Evolutionary conservation across 2,329 filamentous ascomycete genomes (phyloP).

Genomic region (Fusarium sublunatum): DNA sequence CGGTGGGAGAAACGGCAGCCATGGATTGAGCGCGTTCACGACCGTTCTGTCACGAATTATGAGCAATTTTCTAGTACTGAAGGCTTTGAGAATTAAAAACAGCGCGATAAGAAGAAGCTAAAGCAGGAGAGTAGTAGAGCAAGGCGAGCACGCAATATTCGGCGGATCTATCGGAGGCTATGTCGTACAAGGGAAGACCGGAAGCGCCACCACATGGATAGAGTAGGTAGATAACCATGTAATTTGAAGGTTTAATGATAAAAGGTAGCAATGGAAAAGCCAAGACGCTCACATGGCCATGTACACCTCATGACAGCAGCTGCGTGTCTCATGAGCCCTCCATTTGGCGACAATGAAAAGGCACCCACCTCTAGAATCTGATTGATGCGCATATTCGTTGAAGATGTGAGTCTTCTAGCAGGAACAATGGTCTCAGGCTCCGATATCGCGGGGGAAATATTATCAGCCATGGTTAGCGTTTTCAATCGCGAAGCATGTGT

Average conservation of each 20-base stretch:
- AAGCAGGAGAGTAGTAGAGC: neutral
- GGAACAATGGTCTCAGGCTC: slow-evolving; percentile 14
- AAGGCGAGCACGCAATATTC: slow-evolving; percentile 32
- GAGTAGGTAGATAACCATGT: neutral
- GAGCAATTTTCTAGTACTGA: slow-evolving; percentile 9
- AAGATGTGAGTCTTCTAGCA: slow-evolving; percentile 21
- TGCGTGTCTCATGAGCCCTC: slow-evolving; percentile 16
- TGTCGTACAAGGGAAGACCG: slow-evolving; percentile 27
- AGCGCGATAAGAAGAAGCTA: neutral
- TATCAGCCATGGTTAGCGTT: slow-evolving; percentile 10
- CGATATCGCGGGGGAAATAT: slow-evolving; percentile 5
- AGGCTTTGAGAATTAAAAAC: neutral
- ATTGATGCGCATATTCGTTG: slow-evolving; percentile 56
- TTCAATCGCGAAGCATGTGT: neutral
- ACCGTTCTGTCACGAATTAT: slow-evolving; percentile 51
- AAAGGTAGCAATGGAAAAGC: neutral
- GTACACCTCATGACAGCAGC: neutral
- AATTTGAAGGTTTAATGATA: no score
- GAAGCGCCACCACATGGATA: slow-evolving; percentile 25
- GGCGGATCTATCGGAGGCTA: slow-evolving; percentile 34
- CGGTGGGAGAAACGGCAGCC: slow-evolving; percentile 42
- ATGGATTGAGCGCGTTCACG: slow-evolving; percentile 58
- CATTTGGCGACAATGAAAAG: neutral
- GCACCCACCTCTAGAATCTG: slow-evolving; percentile 60
- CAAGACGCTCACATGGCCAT: slow-evolving; percentile 3